Evolutionary conservation across 139 green algal genomes (phyloP), one percentile per base, ranked within the genome.

Genomic region (Deuterostichococcus epilithicus): DNA sequence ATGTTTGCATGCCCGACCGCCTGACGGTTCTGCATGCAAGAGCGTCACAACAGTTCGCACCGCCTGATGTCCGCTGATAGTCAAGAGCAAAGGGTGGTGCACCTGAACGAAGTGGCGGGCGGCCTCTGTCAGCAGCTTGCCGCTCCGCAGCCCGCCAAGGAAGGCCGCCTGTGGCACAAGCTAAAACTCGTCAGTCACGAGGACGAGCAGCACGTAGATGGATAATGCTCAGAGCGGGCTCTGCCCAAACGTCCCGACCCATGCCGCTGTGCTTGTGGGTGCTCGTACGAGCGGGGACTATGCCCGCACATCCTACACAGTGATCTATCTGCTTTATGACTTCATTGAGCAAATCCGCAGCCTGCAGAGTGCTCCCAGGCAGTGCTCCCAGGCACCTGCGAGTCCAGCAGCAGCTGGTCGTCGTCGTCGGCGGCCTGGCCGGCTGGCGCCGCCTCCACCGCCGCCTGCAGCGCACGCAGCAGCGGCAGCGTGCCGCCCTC

Each of bases 61-160:
- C 15, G 15, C 68, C 15, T 5, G 23, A 65, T 44, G 18, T 5
- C 32, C 37, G 34, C 42, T 65, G 32, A 80, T n/a, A 32, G 71
- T 34, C 45, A 70, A 35, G 70, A 81, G 70, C 47, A 71, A 72
- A 3, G 72, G 58, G 3, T 66, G 38, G 22, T 78, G 76, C n/a
- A 81, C 72, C 73, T 85, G 76, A 69, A 88, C 84, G 67, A 86
- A 88, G 70, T 79, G 82, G 59, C 81, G 76, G 3, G 84, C 84
- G 26, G 81, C 84, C 0, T 88, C 84, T 6, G 76, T 85, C 10
- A 88, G 73, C 35, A 79, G 69, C 52, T 78, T 76, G 8, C 76
- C 66, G 3, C 74, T 76, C 38, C 86, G 76, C 32, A 82, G 58
- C 59, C 52, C 52, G 52, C 52, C 52, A 13, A 63, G 18, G 52